A percentile compares a stretch with the other conserved stretches of the same genome.
phyloP scores from a whole-genome alignment of 257 asterid genomes.

The Fraxinus americana region DNA sequence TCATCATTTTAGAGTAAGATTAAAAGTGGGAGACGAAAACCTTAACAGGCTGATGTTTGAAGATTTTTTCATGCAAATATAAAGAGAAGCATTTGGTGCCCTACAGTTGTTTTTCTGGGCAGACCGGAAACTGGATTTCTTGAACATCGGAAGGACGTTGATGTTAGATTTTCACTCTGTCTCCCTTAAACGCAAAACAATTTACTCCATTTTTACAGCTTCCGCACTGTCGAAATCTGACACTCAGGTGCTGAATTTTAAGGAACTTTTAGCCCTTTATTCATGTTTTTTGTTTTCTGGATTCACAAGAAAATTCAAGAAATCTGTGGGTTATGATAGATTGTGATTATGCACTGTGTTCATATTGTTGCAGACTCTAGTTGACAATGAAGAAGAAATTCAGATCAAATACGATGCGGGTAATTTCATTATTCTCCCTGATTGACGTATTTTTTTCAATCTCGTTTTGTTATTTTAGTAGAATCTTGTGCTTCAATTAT shows the following conservation, averaged over 20 bases:
- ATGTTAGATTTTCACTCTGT: not conserved
- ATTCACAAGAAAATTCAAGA: not conserved
- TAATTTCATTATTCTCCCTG: constrained; percentile 10
- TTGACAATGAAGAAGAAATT: constrained; percentile 35
- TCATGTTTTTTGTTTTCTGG: not conserved
- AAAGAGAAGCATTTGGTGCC: not conserved
- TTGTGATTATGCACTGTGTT: constrained; percentile 4
- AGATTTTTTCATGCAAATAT: not conserved
- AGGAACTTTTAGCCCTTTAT: not conserved
- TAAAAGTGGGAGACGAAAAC: not conserved
- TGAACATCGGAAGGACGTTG: not conserved
- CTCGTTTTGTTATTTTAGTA: not conserved
- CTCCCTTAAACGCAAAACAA: not conserved
- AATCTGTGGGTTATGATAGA: not conserved
- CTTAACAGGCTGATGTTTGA: not conserved
- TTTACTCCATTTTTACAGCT: not conserved
- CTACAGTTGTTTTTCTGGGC: not conserved
- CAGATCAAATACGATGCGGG: constrained; percentile 35
- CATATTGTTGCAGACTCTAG: constrained; percentile 41
- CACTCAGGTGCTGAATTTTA: not conserved
- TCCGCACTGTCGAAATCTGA: not conserved
- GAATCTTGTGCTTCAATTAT: not conserved
- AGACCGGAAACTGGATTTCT: not conserved
- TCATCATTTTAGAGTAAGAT: not conserved
- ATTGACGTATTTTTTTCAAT: not conserved